These are phyloP conservation scores for Thelonectria discophora DNA, from an alignment of 2,329 filamentous ascomycete species.

Conservation along the genomic window DNA sequence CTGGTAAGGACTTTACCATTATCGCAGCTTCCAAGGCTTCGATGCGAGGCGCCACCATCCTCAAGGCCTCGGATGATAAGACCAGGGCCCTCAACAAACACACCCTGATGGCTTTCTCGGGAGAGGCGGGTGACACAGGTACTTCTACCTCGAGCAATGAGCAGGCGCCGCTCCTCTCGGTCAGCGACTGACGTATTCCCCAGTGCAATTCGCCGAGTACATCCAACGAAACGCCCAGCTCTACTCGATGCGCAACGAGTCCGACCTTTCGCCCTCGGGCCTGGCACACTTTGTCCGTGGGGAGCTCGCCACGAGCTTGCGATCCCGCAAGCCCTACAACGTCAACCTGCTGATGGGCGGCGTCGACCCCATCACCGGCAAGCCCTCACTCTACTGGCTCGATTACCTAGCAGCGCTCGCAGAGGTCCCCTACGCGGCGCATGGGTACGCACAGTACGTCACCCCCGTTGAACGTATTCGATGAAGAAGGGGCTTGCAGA, in stretches of 20 bases:
- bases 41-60: conserved; percentile 95
- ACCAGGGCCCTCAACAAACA: conserved; percentile 91
- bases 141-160: conserved; percentile 32
- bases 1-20: conserved; percentile 98
- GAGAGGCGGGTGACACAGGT: conserved; percentile 96
- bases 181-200: conserved; percentile 35
- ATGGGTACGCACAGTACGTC: conserved; percentile 94
- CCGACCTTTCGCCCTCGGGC: conserved; percentile 87
- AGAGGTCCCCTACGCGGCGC: conserved; percentile 91
- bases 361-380: conserved; percentile 88
- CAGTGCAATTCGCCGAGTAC: conserved; percentile 99
- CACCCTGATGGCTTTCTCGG: conserved; percentile 93
- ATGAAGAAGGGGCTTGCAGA: not conserved
- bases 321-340: conserved; percentile 93
- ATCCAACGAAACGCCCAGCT: conserved; percentile 98
- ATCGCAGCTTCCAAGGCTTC: conserved; percentile 97
- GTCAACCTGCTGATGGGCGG: conserved; percentile 97
- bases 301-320: conserved; percentile 89
- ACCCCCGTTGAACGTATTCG: not conserved
- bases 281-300: conserved; percentile 93
- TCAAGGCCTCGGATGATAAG: conserved; percentile 97
- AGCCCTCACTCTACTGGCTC: conserved; percentile 95
- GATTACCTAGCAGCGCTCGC: conserved; percentile 94
- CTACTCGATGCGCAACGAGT: conserved; percentile 98
- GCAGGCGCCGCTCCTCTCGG: conserved; percentile 18